Evolutionary conservation across 257 asterid genomes (phyloP).

Genomic region (Anisodus tanguticus): DNA sequence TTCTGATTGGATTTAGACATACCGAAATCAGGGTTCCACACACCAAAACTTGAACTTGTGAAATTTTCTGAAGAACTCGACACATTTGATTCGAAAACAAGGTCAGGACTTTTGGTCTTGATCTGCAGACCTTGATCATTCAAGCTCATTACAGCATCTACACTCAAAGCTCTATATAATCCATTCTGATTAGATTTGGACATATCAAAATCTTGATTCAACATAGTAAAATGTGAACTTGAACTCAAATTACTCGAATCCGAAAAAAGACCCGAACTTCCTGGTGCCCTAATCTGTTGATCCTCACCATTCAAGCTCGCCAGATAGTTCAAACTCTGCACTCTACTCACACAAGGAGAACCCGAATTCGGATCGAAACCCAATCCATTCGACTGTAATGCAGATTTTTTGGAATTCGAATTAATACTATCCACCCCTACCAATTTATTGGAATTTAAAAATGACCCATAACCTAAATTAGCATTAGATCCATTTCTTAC

Average conservation of each 20-base stretch:
- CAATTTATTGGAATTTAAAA: conserved; percentile 32
- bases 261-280: not conserved
- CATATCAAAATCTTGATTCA: conserved; percentile 12
- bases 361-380: conserved; percentile 19
- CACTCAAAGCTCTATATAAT: conserved; percentile 24
- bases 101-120: conserved; percentile 22
- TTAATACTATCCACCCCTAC: not conserved
- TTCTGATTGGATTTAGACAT: not conserved
- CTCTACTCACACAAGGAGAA: conserved; percentile 28
- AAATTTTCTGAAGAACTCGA: not conserved
- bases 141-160: conserved; percentile 28
- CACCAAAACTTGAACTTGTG: conserved; percentile 23
- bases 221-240: not conserved
- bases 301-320: conserved; percentile 24
- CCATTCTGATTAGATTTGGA: not conserved
- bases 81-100: not conserved
- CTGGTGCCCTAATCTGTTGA: conserved; percentile 9
- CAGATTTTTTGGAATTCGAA: not conserved
- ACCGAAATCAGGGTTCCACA: conserved; percentile 3
- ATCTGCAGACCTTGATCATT: conserved; percentile 26
- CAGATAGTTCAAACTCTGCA: conserved; percentile 27
- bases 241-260: conserved; percentile 18
- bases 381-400: not conserved
- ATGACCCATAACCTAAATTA: conserved; percentile 35
- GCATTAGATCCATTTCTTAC: conserved; percentile 37